phyloP scores from a whole-genome alignment of 2,329 filamentous ascomycete genomes.

The Geosmithia flava region DNA sequence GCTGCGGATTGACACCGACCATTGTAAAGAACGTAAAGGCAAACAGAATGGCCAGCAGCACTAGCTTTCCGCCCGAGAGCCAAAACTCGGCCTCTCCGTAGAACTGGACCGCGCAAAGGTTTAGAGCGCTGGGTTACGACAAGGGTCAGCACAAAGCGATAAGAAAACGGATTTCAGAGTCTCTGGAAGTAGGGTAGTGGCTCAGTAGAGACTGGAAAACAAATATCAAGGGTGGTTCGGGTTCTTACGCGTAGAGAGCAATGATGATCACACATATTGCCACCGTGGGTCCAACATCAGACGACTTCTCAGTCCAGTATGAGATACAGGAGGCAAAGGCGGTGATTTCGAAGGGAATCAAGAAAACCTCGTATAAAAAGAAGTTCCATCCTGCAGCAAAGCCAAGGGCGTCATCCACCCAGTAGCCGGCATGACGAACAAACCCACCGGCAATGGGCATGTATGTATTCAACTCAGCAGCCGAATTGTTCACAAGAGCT shows the following conservation, averaged over 20 bases:
- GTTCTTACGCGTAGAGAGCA: neutral
- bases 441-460: slow-evolving; percentile 30
- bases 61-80: slow-evolving; percentile 49
- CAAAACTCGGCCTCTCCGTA: slow-evolving; percentile 66
- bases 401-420: slow-evolving; percentile 33
- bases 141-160: neutral
- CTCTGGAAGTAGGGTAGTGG: neutral
- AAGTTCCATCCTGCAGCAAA: slow-evolving; percentile 35
- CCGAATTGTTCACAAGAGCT: slow-evolving; percentile 14
- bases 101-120: slow-evolving; percentile 51
- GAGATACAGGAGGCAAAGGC: slow-evolving; percentile 33
- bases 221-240: too few species aligned
- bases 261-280: slow-evolving; percentile 7
- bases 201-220: too few species aligned
- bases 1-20: slow-evolving; percentile 62
- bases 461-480: slow-evolving; percentile 34
- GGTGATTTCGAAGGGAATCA: slow-evolving; percentile 35
- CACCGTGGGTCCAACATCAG: slow-evolving; percentile 8
- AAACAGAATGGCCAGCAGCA: slow-evolving; percentile 56
- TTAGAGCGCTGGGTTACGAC: slow-evolving; percentile 32
- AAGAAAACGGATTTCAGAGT: slow-evolving; percentile 10
- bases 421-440: slow-evolving; percentile 30
- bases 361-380: slow-evolving; percentile 30
- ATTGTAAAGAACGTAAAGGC: slow-evolving; percentile 70
- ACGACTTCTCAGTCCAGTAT: slow-evolving; percentile 21